These are phyloP conservation scores for Penicillium riverlandense DNA, from an alignment of 495 filamentous ascomycete genomes.

Conservation along the genomic window DNA sequence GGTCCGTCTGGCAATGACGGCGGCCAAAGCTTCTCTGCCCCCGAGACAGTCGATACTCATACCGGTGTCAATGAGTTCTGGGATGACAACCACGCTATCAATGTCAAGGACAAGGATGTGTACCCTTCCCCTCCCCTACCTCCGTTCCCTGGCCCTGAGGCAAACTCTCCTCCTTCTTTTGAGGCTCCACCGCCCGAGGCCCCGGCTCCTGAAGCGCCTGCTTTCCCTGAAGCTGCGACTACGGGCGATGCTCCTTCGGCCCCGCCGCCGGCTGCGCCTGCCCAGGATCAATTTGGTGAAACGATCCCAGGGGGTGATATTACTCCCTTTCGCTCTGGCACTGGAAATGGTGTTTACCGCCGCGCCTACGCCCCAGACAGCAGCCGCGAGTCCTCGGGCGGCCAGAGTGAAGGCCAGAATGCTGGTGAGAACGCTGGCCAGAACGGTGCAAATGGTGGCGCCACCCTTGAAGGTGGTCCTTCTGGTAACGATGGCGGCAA, in stretches of 20 bases:
- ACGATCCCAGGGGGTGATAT: too few relatives aligned
- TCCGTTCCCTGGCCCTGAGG: background rate
- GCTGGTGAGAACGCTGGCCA: background rate
- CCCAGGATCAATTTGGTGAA: too few relatives aligned
- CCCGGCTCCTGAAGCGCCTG: too few relatives aligned
- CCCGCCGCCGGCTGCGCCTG: too few relatives aligned
- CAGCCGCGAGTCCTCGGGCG: background rate
- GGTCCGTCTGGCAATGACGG: constrained; percentile 8
- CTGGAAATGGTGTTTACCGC: background rate
- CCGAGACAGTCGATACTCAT: constrained; percentile 8
- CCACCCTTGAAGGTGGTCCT: constrained; percentile 12
- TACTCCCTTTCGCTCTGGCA: too few relatives aligned
- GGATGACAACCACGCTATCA: constrained; percentile 15
- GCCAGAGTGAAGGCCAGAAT: background rate
- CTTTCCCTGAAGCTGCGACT: too few relatives aligned
- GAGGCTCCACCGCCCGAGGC: too few relatives aligned
- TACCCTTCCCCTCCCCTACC: background rate
- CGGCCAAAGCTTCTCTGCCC: constrained; percentile 7
- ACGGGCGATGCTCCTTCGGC: too few relatives aligned
- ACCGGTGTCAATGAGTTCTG: constrained; percentile 12
- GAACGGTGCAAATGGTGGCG: background rate
- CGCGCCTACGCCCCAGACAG: constrained; percentile 10
- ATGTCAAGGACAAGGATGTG: constrained; percentile 13
- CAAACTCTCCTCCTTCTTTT: too few relatives aligned
- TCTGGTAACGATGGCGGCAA: constrained; percentile 16